Conservation (phyloP, 2,329 filamentous ascomycete species). For the Clarireedia paspali region DNA sequence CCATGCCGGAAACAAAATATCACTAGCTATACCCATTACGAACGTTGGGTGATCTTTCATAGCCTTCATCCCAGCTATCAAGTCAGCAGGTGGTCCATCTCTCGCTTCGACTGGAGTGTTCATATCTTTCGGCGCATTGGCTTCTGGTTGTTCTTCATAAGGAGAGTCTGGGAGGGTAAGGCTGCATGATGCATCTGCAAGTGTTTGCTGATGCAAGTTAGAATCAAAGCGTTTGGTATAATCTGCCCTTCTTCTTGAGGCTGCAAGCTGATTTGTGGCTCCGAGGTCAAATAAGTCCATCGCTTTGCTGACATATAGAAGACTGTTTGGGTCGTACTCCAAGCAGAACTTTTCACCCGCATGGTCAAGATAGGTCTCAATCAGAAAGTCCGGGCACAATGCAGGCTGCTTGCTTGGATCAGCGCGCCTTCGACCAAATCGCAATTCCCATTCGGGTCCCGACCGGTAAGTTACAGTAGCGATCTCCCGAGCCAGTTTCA, state of each 20-base stretch:
- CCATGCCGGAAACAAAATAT: slow-evolving; percentile 96
- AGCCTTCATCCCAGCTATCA: slow-evolving; percentile 65
- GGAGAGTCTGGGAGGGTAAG: slow-evolving; percentile 75
- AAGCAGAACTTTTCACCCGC: slow-evolving; percentile 97
- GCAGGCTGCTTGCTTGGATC: slow-evolving; percentile 82
- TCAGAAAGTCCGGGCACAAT: slow-evolving; percentile 93
- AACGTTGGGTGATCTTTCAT: slow-evolving; percentile 73
- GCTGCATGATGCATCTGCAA: slow-evolving; percentile 50
- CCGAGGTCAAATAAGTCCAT: slow-evolving; percentile 98
- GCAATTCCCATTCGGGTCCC: slow-evolving; percentile 93
- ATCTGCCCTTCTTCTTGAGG: slow-evolving; percentile 52
- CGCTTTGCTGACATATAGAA: slow-evolving; percentile 94
- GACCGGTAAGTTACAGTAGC: slow-evolving; percentile 96
- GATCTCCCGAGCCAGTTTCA: slow-evolving; percentile 97
- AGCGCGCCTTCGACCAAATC: slow-evolving; percentile 81
- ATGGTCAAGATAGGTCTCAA: slow-evolving; percentile 97
- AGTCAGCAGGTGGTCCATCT: slow-evolving; percentile 63
- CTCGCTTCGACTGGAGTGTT: slow-evolving; percentile 29
- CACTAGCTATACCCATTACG: slow-evolving; percentile 89
- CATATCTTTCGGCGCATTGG: slow-evolving; percentile 33
- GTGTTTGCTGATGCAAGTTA: slow-evolving; percentile 25
- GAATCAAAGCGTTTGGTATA: slow-evolving; percentile 50
- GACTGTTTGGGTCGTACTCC: slow-evolving; percentile 90
- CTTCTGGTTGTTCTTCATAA: slow-evolving; percentile 72
- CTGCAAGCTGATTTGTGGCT: slow-evolving; percentile 56